Evolutionary conservation across 139 green algal species (phyloP), one percentile per base, ranked within the genome.

Genomic region (Mesotaenium endlicherianum): DNA sequence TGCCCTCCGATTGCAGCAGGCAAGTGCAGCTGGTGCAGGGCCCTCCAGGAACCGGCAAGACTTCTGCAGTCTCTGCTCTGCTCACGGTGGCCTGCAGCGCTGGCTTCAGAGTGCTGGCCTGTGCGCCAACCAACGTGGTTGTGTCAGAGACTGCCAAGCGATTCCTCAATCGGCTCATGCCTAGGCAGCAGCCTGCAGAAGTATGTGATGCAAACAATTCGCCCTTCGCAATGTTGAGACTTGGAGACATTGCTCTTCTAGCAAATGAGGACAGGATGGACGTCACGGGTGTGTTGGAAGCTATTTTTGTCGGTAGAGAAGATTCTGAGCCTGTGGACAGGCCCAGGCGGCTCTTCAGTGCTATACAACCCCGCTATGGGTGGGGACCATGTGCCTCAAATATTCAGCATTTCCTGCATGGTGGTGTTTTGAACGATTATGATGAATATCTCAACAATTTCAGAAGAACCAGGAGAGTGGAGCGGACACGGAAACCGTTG

Each of bases 1-100:
- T n/a, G n/a, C n/a, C n/a, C n/a, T n/a, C n/a, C n/a, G n/a, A n/a
- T n/a, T n/a, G n/a, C n/a, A n/a, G n/a, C n/a, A n/a, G n/a, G n/a
- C n/a, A n/a, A 30, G n/a, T 81, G 26, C 75, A 74, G 71, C 76
- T 88, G 30, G 81, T 88, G 8, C 81, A 82, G 11, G 81, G 81
- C 3, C 81, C 81, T 2, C 81, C 82, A 40, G 82, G 82, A 11
- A 88, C 82, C 1, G 82, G 82, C 47, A 88, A 88, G 38, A 88
- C 82, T 2, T 60, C 30, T 8, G 86, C 82, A 8, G 14, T 86
- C 11, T 38, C 30, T 0, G 14, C 38, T 5, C 34, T 88, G 1
- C 50, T 88, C 16, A 30, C 43, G 17, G 31, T 69, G 39, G 16
- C 82, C 20, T 20, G 38, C 39, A 1, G 31, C 11, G 49, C 80